Evolutionary conservation across 2,329 filamentous ascomycete species (phyloP).

Genomic region (Talaromyces pinophilus): DNA sequence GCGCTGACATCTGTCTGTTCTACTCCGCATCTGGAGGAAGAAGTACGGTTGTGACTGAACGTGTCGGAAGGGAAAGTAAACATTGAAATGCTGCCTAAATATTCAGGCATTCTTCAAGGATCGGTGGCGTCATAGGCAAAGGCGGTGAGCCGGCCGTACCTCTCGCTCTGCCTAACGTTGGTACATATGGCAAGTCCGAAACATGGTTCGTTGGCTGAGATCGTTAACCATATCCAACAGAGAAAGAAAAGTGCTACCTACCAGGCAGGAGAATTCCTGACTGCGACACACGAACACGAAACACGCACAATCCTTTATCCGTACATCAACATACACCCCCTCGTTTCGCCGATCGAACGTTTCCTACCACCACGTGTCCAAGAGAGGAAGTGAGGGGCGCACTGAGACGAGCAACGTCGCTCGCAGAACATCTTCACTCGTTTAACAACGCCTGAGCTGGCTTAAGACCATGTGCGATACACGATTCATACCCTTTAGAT

Average conservation of each 20-base stretch:
- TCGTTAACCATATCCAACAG: background rate
- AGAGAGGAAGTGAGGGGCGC: constrained; percentile 18
- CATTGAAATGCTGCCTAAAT: background rate
- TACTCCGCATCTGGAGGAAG: background rate
- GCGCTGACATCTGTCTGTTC: background rate
- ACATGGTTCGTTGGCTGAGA: constrained; percentile 8
- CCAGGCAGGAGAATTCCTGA: background rate
- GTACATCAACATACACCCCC: background rate
- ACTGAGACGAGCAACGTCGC: constrained; percentile 8
- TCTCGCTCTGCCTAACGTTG: constrained; percentile 1
- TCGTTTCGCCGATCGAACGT: background rate
- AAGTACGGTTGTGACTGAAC: no score
- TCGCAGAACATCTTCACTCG: constrained; percentile 5
- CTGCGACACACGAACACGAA: background rate
- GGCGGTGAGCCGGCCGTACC: constrained; percentile 34
- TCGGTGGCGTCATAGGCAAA: constrained; percentile 38
- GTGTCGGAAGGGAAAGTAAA: background rate
- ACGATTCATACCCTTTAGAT: constrained; percentile 27
- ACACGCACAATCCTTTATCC: background rate
- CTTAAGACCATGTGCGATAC: constrained; percentile 31
- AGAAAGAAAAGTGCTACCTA: constrained; percentile 4
- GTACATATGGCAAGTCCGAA: background rate
- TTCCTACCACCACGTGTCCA: constrained; percentile 15
- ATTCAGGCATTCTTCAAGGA: background rate
- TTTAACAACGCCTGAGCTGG: constrained; percentile 10